Evolutionary conservation across 768 basidiomycete species (phyloP).

Genomic region (Nidularia sp.): DNA sequence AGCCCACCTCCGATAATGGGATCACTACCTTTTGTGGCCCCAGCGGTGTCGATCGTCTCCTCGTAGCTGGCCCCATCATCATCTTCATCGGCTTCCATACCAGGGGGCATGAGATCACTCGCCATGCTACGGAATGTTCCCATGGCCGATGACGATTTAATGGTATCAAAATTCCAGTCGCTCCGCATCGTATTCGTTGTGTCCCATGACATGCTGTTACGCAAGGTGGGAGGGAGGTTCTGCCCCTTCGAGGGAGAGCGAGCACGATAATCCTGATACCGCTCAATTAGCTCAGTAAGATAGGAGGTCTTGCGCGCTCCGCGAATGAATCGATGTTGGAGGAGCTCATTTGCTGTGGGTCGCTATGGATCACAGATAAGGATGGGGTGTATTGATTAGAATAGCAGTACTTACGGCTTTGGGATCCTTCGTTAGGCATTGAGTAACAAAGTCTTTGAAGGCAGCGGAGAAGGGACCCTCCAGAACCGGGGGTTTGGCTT

Average conservation of each 20-base stretch:
- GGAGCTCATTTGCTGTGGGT: conserved; percentile 85
- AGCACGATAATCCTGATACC: conserved; percentile 73
- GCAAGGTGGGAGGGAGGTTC: conserved; percentile 46
- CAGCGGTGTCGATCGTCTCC: conserved; percentile 56
- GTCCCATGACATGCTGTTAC: conserved; percentile 65
- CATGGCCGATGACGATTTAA: conserved; percentile 69
- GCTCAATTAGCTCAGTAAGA: conserved; percentile 84
- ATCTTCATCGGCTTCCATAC: conserved; percentile 55
- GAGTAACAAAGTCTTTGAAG: conserved; percentile 91
- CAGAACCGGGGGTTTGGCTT: conserved; percentile 87
- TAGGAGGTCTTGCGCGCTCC: conserved; percentile 78
- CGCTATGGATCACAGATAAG: conserved; percentile 46
- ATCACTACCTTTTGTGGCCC: conserved; percentile 64
- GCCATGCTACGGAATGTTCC: conserved; percentile 74
- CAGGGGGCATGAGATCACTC: conserved; percentile 58
- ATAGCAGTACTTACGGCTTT: conserved; percentile 45
- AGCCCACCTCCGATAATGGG: conserved; percentile 32
- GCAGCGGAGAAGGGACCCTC: conserved; percentile 81
- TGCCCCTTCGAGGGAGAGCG: conserved; percentile 59
- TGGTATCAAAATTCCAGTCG: conserved; percentile 95
- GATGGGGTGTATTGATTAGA: background rate
- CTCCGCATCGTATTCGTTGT: conserved; percentile 73
- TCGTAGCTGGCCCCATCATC: conserved; percentile 42
- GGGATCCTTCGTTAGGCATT: conserved; percentile 93
- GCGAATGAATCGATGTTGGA: conserved; percentile 91